Conservation (phyloP, 2,329 filamentous ascomycete genomes). For the Curvularia eragrostidis region DNA sequence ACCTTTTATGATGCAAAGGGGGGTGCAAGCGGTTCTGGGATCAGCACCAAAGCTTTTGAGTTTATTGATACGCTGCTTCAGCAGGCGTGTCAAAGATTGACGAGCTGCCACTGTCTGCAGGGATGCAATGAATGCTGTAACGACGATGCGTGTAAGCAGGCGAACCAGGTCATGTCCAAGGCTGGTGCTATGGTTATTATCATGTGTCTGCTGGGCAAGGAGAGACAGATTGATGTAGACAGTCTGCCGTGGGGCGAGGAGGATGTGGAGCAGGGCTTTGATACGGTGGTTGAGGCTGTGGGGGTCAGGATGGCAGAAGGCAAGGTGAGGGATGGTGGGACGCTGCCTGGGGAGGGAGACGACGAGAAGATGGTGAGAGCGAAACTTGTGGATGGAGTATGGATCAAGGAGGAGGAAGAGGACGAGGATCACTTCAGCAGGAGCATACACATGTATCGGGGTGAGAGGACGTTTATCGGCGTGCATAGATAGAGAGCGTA, state of each 20-base stretch:
- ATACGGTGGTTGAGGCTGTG: constrained; percentile 79
- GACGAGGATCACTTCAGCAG: constrained; percentile 45
- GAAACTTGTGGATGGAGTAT: constrained; percentile 51
- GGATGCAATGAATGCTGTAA: constrained; percentile 93
- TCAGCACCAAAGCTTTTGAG: constrained; percentile 92
- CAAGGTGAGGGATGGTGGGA: constrained; percentile 34
- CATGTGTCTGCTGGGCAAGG: constrained; percentile 73
- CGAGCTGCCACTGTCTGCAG: constrained; percentile 75
- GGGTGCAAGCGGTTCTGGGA: constrained; percentile 80
- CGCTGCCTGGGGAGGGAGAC: constrained; percentile 51
- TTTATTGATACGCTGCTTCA: constrained; percentile 80
- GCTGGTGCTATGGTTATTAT: constrained; percentile 83
- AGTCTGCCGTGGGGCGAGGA: constrained; percentile 86
- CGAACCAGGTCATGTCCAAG: constrained; percentile 93
- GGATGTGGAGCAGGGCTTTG: constrained; percentile 71
- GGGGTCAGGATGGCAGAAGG: constrained; percentile 62
- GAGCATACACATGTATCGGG: constrained; percentile 45
- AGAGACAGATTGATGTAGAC: constrained; percentile 81
- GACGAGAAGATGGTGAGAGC: constrained; percentile 51
- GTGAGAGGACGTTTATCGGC: constrained; percentile 44
- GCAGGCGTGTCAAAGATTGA: constrained; percentile 78
- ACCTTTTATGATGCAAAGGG: constrained; percentile 97
- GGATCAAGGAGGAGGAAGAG: constrained; percentile 45
- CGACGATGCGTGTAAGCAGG: constrained; percentile 81
- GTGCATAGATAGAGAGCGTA: constrained; percentile 27